Conservation (phyloP, 805 yeast genomes). For the Starmerella gropengiesseri region DNA sequence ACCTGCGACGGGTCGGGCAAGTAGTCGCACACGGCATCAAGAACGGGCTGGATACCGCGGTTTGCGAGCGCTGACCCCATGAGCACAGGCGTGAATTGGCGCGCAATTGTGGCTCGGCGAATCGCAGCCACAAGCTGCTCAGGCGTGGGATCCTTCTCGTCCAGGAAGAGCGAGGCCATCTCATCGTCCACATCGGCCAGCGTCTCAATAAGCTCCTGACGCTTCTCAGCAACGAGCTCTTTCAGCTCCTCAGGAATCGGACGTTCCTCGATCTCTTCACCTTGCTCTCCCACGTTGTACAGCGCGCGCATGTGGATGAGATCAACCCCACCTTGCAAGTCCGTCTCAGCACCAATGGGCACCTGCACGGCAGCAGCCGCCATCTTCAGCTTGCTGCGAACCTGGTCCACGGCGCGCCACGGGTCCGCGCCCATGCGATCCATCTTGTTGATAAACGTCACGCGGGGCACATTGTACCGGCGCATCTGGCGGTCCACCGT, state of each 20-base stretch:
- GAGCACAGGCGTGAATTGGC: conserved; percentile 96
- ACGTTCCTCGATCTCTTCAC: conserved; percentile 58
- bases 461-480: conserved; percentile 91
- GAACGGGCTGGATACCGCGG: conserved; percentile 87
- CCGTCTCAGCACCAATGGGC: conserved; percentile 89
- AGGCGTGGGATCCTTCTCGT: conserved; percentile 76
- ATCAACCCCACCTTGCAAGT: conserved; percentile 80
- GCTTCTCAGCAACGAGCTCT: conserved; percentile 80
- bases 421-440: conserved; percentile 99
- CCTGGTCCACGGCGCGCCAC: conserved; percentile 85
- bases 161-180: conserved; percentile 84
- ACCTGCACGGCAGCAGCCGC: conserved; percentile 98
- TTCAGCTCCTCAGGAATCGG: conserved; percentile 70
- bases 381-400: conserved; percentile 73
- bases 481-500: conserved; percentile 99
- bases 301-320: conserved; percentile 77
- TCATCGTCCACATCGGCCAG: conserved; percentile 97
- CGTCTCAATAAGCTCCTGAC: conserved; percentile 76
- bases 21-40: conserved; percentile 92
- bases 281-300: conserved; percentile 71
- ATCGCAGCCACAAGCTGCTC: conserved; percentile 82
- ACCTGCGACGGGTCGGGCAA: conserved; percentile 93
- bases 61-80: conserved; percentile 99
- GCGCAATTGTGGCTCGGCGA: conserved; percentile 87
- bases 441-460: conserved; percentile 95